A percentile compares a stretch with the other conserved stretches of the same genome.
These are phyloP conservation scores for Malassezia restricta DNA, from an alignment of 1,284 basidiomycete genomes.

Conservation along the genomic window DNA sequence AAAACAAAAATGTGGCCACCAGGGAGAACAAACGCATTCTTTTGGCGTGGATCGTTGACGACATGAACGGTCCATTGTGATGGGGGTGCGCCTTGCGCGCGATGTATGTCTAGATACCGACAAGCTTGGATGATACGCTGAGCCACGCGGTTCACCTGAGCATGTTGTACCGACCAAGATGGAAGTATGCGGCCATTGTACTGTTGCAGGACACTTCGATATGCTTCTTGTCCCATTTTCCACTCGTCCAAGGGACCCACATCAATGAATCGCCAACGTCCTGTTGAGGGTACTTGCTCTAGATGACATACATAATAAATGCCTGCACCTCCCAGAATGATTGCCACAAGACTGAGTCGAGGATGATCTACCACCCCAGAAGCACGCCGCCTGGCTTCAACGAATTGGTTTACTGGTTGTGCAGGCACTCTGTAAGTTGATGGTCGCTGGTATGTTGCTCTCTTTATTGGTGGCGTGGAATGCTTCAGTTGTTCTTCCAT, in stretches of 20 bases:
- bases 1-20: conserved; percentile 71
- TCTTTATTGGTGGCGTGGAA: not conserved
- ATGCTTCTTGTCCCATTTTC: conserved; percentile 50
- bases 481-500: not conserved
- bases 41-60: conserved; percentile 57
- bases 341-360: conserved; percentile 19
- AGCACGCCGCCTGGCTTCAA: not conserved
- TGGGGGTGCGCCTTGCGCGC: not conserved
- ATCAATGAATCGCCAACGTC: conserved; percentile 41
- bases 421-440: not conserved
- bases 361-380: conserved; percentile 5
- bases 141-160: conserved; percentile 54
- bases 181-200: conserved; percentile 58
- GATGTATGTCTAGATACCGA: conserved; percentile 49
- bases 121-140: conserved; percentile 62
- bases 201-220: conserved; percentile 53
- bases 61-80: conserved; percentile 63
- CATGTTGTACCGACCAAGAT: conserved; percentile 56
- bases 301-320: conserved; percentile 39
- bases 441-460: not conserved
- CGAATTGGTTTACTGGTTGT: not conserved
- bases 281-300: conserved; percentile 37
- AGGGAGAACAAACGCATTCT: conserved; percentile 70
- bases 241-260: conserved; percentile 29
- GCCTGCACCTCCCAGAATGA: conserved; percentile 22